These are phyloP conservation scores for Achaetomium macrosporum DNA, from an alignment of 2,329 filamentous ascomycete species.

Conservation along the genomic window DNA sequence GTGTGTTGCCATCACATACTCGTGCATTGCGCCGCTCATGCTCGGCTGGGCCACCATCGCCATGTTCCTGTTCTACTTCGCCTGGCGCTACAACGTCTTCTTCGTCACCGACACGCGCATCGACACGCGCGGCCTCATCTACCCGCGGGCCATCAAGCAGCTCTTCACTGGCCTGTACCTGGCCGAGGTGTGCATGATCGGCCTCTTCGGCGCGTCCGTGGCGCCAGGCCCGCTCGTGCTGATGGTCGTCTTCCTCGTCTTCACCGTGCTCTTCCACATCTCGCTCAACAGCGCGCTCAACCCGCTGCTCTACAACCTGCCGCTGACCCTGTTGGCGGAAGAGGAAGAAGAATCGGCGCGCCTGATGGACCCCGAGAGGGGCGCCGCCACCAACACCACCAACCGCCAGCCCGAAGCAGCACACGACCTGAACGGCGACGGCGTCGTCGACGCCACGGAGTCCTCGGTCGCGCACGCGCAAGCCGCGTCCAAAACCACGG, in stretches of 20 bases:
- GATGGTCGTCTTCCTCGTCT: conserved; percentile 70
- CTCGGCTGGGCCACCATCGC: conserved; percentile 76
- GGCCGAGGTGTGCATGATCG: conserved; percentile 74
- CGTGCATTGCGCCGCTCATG: conserved; percentile 79
- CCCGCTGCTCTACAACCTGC: conserved; percentile 72
- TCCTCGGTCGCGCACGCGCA: conserved; percentile 5
- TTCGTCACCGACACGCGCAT: conserved; percentile 78
- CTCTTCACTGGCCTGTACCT: conserved; percentile 80
- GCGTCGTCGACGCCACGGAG: conserved; percentile 18
- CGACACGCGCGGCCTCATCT: conserved; percentile 83
- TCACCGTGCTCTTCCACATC: conserved; percentile 71
- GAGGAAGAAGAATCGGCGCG: conserved; percentile 40
- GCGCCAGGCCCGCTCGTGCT: conserved; percentile 65
- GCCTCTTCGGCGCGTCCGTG: conserved; percentile 67
- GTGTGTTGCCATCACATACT: conserved; percentile 79
- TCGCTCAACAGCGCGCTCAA: conserved; percentile 66
- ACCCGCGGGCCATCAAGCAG: conserved; percentile 82
- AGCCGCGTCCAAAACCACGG: conserved; percentile 33
- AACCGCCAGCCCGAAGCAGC: neutral
- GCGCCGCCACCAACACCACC: conserved; percentile 12
- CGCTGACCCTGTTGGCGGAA: conserved; percentile 58
- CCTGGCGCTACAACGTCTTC: conserved; percentile 85
- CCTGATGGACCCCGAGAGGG: conserved; percentile 22
- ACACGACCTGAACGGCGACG: conserved; percentile 20
- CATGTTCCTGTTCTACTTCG: conserved; percentile 74